Percentiles rank a stretch among this genome's conserved stretches.
Conservation (phyloP, 257 asterid genomes). For the Salvia splendens region DNA sequence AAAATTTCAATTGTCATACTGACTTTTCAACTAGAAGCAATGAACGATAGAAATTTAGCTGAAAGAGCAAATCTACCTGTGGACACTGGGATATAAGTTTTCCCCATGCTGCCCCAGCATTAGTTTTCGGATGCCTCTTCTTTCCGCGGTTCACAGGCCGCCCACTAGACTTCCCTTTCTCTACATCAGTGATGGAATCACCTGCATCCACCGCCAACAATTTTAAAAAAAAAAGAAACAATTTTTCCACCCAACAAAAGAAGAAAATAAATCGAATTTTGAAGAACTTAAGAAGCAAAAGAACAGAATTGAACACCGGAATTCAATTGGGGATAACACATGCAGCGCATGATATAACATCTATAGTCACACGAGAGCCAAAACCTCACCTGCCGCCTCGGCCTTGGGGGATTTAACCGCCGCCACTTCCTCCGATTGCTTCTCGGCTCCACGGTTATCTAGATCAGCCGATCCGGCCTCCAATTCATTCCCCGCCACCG, state of each 20-base stretch:
- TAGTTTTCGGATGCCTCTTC: constrained; percentile 57
- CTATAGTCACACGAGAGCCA: constrained; percentile 34
- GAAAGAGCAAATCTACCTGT: constrained; percentile 51
- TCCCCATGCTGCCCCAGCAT: constrained; percentile 79
- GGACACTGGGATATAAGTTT: constrained; percentile 83
- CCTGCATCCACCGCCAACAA: constrained; percentile 39
- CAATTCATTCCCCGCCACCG: constrained; percentile 52
- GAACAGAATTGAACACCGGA: background rate
- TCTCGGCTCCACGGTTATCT: constrained; percentile 47
- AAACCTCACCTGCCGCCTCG: constrained; percentile 57
- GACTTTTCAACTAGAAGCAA: constrained; percentile 7
- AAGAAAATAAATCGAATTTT: background rate
- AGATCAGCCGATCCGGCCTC: constrained; percentile 82
- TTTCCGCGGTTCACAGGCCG: constrained; percentile 49
- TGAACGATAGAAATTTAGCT: constrained; percentile 5
- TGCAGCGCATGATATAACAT: constrained; percentile 34
- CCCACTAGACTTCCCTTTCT: constrained; percentile 53
- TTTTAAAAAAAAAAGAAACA: background rate
- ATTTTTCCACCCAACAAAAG: background rate
- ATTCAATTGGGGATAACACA: constrained; percentile 32
- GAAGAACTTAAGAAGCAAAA: background rate
- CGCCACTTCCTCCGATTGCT: constrained; percentile 49
- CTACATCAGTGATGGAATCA: constrained; percentile 52
- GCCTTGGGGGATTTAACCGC: constrained; percentile 47
- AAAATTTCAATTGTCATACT: background rate